Evolutionary conservation across 768 basidiomycete species (phyloP).

Genomic region (Lentinula raphanica): DNA sequence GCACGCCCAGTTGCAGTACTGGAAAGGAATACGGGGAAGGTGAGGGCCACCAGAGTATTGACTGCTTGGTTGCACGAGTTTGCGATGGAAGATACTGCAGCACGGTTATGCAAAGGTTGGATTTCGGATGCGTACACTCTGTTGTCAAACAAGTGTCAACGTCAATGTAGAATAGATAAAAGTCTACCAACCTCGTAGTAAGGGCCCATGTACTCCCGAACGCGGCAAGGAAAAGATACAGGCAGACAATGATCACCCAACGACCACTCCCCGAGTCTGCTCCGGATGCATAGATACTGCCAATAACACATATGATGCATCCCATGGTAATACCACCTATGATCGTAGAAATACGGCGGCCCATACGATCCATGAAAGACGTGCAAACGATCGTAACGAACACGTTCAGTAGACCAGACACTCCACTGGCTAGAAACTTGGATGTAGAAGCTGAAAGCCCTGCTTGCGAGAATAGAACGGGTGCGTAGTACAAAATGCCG

Average conservation of each 20-base stretch:
- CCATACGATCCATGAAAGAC: not conserved
- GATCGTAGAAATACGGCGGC: not conserved
- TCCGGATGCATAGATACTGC: not conserved
- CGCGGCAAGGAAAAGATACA: not conserved
- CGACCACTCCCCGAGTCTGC: not conserved
- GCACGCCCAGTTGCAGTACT: not conserved
- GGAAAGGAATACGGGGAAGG: not conserved
- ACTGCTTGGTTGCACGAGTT: slow-evolving; percentile 2
- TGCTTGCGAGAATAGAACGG: not conserved
- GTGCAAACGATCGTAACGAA: not conserved
- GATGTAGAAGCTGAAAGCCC: not conserved
- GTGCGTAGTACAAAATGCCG: not conserved
- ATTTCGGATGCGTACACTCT: not conserved
- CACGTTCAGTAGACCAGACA: not conserved
- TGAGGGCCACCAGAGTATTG: not conserved
- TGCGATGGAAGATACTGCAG: not conserved
- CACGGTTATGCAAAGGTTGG: not conserved
- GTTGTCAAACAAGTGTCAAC: not conserved
- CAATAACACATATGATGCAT: not conserved
- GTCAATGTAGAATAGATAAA: not conserved
- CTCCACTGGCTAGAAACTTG: not conserved
- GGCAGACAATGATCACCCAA: not conserved
- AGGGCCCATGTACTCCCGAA: not conserved
- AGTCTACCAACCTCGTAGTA: not conserved
- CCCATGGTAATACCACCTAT: not conserved